These are phyloP conservation scores for Rubia peregrina DNA, from an alignment of 305 asterid species.

Conservation along the genomic window DNA sequence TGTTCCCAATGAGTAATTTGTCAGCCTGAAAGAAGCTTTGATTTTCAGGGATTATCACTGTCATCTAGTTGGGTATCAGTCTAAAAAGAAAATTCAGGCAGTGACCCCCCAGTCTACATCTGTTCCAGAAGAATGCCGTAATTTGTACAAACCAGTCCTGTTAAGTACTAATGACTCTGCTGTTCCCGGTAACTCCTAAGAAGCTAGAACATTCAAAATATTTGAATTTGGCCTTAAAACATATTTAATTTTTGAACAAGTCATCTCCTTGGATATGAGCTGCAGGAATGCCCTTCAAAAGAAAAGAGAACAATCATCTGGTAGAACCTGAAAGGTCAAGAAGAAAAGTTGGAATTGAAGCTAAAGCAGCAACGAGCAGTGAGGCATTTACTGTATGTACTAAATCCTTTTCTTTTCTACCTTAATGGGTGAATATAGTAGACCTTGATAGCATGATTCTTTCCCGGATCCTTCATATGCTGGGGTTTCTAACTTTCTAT, in stretches of 20 bases:
- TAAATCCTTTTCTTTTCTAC: not conserved
- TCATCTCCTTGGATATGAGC: constrained; percentile 13
- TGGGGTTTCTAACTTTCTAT: not conserved
- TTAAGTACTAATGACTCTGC: constrained; percentile 28
- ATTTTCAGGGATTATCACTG: constrained; percentile 35
- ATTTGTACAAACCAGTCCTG: constrained; percentile 38
- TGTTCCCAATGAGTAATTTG: not conserved
- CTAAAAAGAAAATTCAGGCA: constrained; percentile 31
- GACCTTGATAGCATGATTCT: not conserved
- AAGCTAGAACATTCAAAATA: constrained; percentile 3
- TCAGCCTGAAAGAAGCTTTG: not conserved
- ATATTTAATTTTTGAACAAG: constrained; percentile 8
- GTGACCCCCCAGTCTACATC: constrained; percentile 27
- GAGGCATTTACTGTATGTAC: constrained; percentile 10
- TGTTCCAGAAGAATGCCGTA: constrained; percentile 23
- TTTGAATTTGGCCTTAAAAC: constrained; percentile 2
- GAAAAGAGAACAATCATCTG: constrained; percentile 38
- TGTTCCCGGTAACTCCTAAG: constrained; percentile 5
- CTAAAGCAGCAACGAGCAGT: constrained; percentile 13
- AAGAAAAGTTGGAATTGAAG: constrained; percentile 28
- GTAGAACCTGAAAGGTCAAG: constrained; percentile 40
- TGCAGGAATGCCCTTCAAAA: constrained; percentile 34
- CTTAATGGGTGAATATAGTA: not conserved
- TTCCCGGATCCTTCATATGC: not conserved
- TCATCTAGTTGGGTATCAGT: constrained; percentile 32